Conservation (phyloP, 345 rosid species). For the Salix exigua region DNA sequence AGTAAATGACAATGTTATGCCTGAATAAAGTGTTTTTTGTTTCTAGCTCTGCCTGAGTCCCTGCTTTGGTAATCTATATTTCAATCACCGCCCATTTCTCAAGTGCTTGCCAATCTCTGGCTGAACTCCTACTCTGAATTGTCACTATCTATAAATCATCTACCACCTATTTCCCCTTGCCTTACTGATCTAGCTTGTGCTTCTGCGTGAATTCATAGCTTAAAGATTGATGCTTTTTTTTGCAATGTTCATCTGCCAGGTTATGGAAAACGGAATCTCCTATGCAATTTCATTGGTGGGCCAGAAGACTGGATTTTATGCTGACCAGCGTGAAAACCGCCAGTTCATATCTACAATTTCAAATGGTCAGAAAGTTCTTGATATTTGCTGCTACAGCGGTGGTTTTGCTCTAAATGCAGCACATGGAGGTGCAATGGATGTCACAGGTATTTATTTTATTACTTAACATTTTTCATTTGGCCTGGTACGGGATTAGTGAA, state of each 20-base stretch:
- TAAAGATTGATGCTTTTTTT: not conserved
- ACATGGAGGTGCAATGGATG: conserved; percentile 62
- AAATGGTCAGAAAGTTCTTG: conserved; percentile 66
- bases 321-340: conserved; percentile 79
- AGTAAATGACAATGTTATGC: not conserved
- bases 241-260: conserved; percentile 33
- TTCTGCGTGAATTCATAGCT: not conserved
- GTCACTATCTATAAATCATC: not conserved
- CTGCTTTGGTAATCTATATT: not conserved
- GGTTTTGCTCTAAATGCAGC: conserved; percentile 81
- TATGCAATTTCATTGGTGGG: conserved; percentile 69
- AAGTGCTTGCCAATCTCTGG: not conserved
- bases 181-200: not conserved
- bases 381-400: conserved; percentile 87
- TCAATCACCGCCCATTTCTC: not conserved
- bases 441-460: conserved; percentile 39
- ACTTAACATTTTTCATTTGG: not conserved
- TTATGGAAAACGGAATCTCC: conserved; percentile 67
- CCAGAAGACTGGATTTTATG: conserved; percentile 90
- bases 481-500: not conserved
- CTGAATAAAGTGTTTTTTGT: not conserved
- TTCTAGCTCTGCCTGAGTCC: not conserved
- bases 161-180: not conserved
- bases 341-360: conserved; percentile 67
- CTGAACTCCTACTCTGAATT: not conserved